Conservation (phyloP, 495 filamentous ascomycete species). For the Neurospora tetraspora region DNA sequence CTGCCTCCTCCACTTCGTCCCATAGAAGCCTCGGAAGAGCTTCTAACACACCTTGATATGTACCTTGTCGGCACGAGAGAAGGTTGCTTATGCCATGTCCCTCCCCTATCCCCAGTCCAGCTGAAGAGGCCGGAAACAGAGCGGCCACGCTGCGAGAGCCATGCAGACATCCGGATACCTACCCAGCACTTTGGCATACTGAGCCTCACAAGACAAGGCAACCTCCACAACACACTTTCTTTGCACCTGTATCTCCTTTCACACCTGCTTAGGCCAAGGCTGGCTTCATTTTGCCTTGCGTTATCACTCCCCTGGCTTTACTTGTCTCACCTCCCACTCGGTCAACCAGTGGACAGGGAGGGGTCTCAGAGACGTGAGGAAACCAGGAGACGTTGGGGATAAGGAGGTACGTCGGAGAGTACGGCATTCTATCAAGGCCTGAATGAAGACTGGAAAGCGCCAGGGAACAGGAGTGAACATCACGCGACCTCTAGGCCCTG, state of each 20-base stretch:
- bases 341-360: not conserved
- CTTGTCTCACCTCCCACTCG: not conserved
- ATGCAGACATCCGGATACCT: not conserved
- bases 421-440: not conserved
- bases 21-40: not conserved
- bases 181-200: not conserved
- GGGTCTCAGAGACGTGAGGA: not conserved
- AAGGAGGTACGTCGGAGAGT: not conserved
- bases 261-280: not conserved
- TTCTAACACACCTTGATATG: not conserved
- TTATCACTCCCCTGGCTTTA: not conserved
- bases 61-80: not conserved
- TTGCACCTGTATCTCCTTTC: not conserved
- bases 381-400: not conserved
- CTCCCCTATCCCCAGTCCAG: not conserved
- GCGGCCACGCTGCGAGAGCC: not conserved
- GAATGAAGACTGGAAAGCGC: not conserved
- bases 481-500: not conserved
- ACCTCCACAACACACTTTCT: not conserved
- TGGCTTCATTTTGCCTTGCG: not conserved
- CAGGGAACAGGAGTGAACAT: not conserved
- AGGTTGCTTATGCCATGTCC: not conserved
- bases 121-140: not conserved
- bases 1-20: not conserved
- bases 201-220: not conserved